These are phyloP conservation scores for Penicillium parvum DNA, from an alignment of 495 filamentous ascomycete genomes.

Conservation along the genomic window DNA sequence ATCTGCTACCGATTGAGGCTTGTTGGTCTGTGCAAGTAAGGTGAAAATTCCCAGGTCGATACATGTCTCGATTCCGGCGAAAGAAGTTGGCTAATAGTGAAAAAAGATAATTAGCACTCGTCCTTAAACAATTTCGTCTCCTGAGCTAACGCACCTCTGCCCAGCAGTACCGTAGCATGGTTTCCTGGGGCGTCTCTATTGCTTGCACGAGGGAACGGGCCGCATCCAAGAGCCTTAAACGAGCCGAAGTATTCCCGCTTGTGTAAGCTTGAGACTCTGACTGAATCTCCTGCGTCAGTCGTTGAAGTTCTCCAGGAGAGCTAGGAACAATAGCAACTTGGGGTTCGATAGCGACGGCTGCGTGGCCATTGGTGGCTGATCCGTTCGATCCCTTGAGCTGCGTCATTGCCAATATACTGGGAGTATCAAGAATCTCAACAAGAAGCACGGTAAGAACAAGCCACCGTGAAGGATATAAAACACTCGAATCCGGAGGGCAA, in stretches of 20 bases:
- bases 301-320: neutral
- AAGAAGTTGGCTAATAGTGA: constrained; percentile 7
- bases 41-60: constrained; percentile 28
- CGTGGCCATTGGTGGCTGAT: neutral
- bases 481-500: too few relatives aligned
- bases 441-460: too few relatives aligned
- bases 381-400: neutral
- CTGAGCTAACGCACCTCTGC: constrained; percentile 20
- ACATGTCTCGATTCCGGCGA: constrained; percentile 22
- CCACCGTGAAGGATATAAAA: too few relatives aligned
- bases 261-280: neutral
- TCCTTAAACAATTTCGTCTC: too few relatives aligned
- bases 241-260: neutral
- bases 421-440: too few relatives aligned
- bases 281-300: constrained; percentile 1
- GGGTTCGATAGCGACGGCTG: neutral
- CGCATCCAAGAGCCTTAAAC: constrained; percentile 16
- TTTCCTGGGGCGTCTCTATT: constrained; percentile 31
- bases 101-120: too few relatives aligned
- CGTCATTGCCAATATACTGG: too few relatives aligned
- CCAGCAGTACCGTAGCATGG: constrained; percentile 30
- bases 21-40: constrained; percentile 15
- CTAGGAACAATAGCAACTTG: constrained; percentile 2
- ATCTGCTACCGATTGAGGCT: constrained; percentile 21
- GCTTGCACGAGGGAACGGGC: constrained; percentile 21